phyloP scores from a whole-genome alignment of 78 protist genomes.

The Reticulomyxa filosa region DNA sequence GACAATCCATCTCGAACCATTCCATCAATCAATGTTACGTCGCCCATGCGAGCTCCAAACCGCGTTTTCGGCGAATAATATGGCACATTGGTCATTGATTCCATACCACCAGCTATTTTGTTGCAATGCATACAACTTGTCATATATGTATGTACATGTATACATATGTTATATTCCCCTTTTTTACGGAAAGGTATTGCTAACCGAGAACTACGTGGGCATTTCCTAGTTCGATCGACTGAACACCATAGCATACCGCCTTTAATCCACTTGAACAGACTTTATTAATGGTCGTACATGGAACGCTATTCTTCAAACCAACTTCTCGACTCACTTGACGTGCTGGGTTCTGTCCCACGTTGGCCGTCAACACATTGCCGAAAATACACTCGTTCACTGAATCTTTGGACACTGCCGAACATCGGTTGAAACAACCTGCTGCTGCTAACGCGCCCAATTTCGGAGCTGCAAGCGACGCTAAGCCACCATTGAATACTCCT shows the following conservation, averaged over 20 bases:
- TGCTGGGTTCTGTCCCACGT: constrained; percentile 60
- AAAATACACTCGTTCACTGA: constrained; percentile 38
- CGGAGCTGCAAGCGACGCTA: constrained; percentile 41
- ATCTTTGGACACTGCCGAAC: background rate
- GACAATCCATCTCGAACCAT: constrained; percentile 70
- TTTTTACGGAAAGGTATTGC: no score
- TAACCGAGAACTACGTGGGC: background rate
- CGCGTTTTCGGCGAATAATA: constrained; percentile 44
- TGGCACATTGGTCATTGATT: constrained; percentile 81
- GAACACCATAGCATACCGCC: constrained; percentile 65
- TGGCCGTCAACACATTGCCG: constrained; percentile 61
- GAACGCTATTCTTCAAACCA: constrained; percentile 9
- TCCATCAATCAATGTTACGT: constrained; percentile 37
- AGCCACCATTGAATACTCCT: constrained; percentile 35
- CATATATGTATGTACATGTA: no score
- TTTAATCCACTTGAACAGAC: constrained; percentile 94
- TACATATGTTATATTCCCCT: no score
- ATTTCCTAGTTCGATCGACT: constrained; percentile 54
- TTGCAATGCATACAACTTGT: no score
- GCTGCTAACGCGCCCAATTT: constrained; percentile 49
- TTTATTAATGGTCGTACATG: constrained; percentile 46
- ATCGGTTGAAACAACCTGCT: constrained; percentile 30
- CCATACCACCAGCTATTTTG: constrained; percentile 69
- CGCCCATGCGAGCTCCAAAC: constrained; percentile 48
- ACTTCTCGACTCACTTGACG: constrained; percentile 61